Evolutionary conservation across 2,329 filamentous ascomycete genomes (phyloP).

Genomic region (Alternaria arbusti): DNA sequence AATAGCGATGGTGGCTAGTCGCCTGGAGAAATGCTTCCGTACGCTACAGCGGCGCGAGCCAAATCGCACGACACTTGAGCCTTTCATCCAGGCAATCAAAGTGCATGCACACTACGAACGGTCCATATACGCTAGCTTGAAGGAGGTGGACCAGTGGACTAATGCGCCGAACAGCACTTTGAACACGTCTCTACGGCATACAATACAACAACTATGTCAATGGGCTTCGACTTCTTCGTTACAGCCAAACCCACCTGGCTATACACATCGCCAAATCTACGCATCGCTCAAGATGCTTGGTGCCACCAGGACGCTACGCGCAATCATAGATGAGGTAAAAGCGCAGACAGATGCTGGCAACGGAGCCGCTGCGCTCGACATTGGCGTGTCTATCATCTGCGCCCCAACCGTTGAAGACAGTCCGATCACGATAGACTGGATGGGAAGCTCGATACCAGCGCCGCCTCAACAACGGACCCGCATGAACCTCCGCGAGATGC

Average conservation of each 20-base stretch:
- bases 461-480: constrained; percentile 44
- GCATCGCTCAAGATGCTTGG: constrained; percentile 67
- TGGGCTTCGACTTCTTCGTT: constrained; percentile 66
- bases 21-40: constrained; percentile 70
- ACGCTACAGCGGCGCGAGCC: constrained; percentile 72
- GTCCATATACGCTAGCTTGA: constrained; percentile 66
- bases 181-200: constrained; percentile 63
- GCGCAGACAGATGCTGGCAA: constrained; percentile 66
- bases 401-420: constrained; percentile 60
- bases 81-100: constrained; percentile 70
- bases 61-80: constrained; percentile 71
- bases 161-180: constrained; percentile 64
- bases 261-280: constrained; percentile 75
- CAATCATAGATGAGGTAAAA: constrained; percentile 72
- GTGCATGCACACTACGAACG: constrained; percentile 65
- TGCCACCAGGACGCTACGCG: constrained; percentile 63
- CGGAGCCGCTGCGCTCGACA: constrained; percentile 69
- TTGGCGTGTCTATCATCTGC: constrained; percentile 72
- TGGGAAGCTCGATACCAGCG: constrained; percentile 34
- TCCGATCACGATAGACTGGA: constrained; percentile 43
- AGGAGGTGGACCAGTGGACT: constrained; percentile 73
- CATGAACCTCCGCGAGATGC: constrained; percentile 65
- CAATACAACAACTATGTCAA: constrained; percentile 67
- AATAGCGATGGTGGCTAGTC: constrained; percentile 72
- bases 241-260: constrained; percentile 64